Evolutionary conservation across 1,284 basidiomycete species (phyloP).

Genomic region (Butyriboletus appendiculatus): DNA sequence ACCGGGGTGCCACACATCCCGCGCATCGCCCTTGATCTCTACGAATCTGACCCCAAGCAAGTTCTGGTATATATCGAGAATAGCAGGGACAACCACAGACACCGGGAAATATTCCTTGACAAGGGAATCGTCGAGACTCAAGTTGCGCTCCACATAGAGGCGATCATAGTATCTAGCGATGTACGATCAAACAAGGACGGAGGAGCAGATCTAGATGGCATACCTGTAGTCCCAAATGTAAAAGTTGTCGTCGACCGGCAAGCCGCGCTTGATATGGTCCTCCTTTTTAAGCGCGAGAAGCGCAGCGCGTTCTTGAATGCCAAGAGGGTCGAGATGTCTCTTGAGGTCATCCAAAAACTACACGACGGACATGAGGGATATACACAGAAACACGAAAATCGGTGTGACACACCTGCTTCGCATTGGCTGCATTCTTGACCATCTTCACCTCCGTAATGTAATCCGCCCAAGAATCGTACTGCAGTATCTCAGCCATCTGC

Average conservation of each 20-base stretch:
- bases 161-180: slow-evolving; percentile 64
- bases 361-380: neutral
- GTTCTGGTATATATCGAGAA: slow-evolving; percentile 80
- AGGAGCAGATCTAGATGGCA: neutral
- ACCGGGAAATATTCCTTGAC: slow-evolving; percentile 90
- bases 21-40: slow-evolving; percentile 54
- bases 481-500: slow-evolving; percentile 63
- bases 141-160: slow-evolving; percentile 63
- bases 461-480: slow-evolving; percentile 81
- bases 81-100: slow-evolving; percentile 73
- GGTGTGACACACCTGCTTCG: slow-evolving; percentile 47
- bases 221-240: slow-evolving; percentile 66
- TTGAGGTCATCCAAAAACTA: slow-evolving; percentile 76
- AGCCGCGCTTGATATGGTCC: slow-evolving; percentile 58
- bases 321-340: slow-evolving; percentile 71
- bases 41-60: slow-evolving; percentile 75
- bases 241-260: slow-evolving; percentile 68
- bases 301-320: slow-evolving; percentile 59
- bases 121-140: slow-evolving; percentile 70
- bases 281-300: slow-evolving; percentile 73
- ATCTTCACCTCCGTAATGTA: slow-evolving; percentile 83
- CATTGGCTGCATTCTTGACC: slow-evolving; percentile 61
- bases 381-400: neutral
- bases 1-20: slow-evolving; percentile 72
- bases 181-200: neutral